phyloP scores from a whole-genome alignment of 805 yeast genomes.

The Phaffomyces antillensis region DNA sequence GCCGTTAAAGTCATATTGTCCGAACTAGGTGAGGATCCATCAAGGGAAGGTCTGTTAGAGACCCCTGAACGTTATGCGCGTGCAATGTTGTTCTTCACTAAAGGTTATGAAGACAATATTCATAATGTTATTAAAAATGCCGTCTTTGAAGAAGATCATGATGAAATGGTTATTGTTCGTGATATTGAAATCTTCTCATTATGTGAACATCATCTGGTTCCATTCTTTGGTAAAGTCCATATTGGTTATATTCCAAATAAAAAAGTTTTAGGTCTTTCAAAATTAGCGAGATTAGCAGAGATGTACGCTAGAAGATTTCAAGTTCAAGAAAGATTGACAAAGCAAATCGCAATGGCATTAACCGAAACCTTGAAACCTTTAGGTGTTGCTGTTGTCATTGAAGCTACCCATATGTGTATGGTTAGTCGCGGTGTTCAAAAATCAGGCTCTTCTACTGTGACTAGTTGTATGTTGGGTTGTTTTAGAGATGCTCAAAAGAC shows the following conservation, averaged over 20 bases:
- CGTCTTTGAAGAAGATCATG: conserved; percentile 96
- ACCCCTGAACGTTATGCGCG: conserved; percentile 96
- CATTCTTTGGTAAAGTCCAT: conserved; percentile 94
- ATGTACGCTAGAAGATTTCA: conserved; percentile 94
- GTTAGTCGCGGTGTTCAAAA: conserved; percentile 96
- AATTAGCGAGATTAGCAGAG: conserved; percentile 92
- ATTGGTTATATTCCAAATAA: conserved; percentile 97
- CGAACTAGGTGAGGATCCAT: conserved; percentile 88
- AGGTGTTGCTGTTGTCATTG: conserved; percentile 98
- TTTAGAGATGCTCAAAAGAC: conserved; percentile 92
- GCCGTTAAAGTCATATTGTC: conserved; percentile 64
- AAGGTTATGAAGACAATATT: conserved; percentile 93
- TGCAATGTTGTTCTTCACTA: conserved; percentile 92
- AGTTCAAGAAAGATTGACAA: conserved; percentile 96
- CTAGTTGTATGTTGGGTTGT: conserved; percentile 96
- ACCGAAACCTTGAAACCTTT: conserved; percentile 86
- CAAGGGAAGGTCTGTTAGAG: conserved; percentile 82
- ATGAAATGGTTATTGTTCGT: conserved; percentile 96
- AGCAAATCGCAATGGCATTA: conserved; percentile 95
- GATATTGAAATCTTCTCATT: conserved; percentile 89
- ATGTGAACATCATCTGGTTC: conserved; percentile 97
- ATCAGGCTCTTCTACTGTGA: conserved; percentile 86
- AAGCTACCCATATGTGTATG: conserved; percentile 99
- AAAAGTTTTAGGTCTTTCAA: conserved; percentile 85
- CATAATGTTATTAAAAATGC: conserved; percentile 90